Conservation (phyloP, 495 filamentous ascomycete genomes). For the Daldinia loculata region DNA sequence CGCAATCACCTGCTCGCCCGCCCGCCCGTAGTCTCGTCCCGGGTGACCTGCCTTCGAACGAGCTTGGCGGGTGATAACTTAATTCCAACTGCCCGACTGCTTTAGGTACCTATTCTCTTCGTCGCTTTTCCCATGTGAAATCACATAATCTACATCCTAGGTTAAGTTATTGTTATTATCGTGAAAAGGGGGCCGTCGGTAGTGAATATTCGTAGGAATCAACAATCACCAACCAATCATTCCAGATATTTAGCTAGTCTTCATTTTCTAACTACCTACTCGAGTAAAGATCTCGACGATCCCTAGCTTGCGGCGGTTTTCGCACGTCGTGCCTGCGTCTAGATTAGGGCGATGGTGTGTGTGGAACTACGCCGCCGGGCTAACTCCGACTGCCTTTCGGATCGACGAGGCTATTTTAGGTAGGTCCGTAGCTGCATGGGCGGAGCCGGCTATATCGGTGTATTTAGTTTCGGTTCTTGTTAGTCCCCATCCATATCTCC, state of each 20-base stretch:
- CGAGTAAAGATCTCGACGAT: background rate
- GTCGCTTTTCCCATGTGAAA: conserved; percentile 12
- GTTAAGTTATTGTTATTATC: too few species aligned
- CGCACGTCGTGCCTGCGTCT: background rate
- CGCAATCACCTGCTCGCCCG: conserved; percentile 22
- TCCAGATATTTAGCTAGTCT: too few species aligned
- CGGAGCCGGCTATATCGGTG: background rate
- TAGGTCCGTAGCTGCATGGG: conserved; percentile 8
- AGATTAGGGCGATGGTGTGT: too few species aligned
- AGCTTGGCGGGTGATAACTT: conserved; percentile 24
- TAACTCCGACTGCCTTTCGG: background rate
- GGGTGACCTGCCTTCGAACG: conserved; percentile 22
- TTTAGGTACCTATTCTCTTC: background rate
- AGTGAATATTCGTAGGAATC: too few species aligned
- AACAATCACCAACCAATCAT: too few species aligned
- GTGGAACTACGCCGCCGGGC: background rate
- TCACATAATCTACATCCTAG: background rate
- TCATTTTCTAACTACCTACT: background rate
- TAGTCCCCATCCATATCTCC: too few species aligned
- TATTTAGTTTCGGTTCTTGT: background rate
- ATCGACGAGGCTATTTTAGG: conserved; percentile 33
- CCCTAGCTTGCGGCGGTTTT: background rate
- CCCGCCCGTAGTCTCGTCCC: background rate
- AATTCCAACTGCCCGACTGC: conserved; percentile 26
- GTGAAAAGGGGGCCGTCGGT: too few species aligned